phyloP scores from a whole-genome alignment of 148 eudicot genomes.

The Camellia lanceoleosa region DNA sequence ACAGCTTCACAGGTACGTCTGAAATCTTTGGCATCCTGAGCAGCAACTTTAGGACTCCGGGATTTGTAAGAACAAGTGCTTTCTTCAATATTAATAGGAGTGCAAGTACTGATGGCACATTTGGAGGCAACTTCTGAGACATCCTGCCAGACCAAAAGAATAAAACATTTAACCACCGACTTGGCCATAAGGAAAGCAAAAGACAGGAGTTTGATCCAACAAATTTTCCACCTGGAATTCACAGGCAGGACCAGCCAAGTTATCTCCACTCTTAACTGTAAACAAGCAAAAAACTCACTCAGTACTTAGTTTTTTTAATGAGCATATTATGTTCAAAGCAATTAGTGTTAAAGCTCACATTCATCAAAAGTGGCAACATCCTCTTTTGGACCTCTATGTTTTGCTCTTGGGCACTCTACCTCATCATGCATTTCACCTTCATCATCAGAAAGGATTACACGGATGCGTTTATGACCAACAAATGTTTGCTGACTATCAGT shows the following conservation, averaged over 20 bases:
- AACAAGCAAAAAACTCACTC: slow-evolving; percentile 23
- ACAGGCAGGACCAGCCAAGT: slow-evolving; percentile 25
- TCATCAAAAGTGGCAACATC: slow-evolving; percentile 68
- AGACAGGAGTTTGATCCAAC: neutral
- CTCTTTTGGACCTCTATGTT: slow-evolving; percentile 29
- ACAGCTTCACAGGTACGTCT: slow-evolving; percentile 34
- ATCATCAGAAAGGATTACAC: slow-evolving; percentile 79
- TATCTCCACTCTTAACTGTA: slow-evolving; percentile 51
- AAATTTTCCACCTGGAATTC: slow-evolving; percentile 49
- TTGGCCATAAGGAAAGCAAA: neutral
- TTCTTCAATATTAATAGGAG: slow-evolving; percentile 53
- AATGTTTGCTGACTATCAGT: slow-evolving; percentile 44
- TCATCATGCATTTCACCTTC: slow-evolving; percentile 57
- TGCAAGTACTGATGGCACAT: slow-evolving; percentile 34
- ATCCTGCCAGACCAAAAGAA: slow-evolving; percentile 41
- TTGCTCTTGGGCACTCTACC: slow-evolving; percentile 32
- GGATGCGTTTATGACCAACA: slow-evolving; percentile 67
- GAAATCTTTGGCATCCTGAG: slow-evolving; percentile 24
- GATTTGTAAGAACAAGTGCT: slow-evolving; percentile 62
- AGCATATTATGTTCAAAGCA: neutral
- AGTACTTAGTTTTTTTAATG: slow-evolving; percentile 8
- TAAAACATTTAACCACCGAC: neutral
- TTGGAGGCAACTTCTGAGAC: slow-evolving; percentile 38
- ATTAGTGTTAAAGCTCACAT: slow-evolving; percentile 34
- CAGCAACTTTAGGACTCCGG: slow-evolving; percentile 33